Conservation (phyloP, 1,284 basidiomycete genomes). For the Pyrrhoderma noxium region DNA sequence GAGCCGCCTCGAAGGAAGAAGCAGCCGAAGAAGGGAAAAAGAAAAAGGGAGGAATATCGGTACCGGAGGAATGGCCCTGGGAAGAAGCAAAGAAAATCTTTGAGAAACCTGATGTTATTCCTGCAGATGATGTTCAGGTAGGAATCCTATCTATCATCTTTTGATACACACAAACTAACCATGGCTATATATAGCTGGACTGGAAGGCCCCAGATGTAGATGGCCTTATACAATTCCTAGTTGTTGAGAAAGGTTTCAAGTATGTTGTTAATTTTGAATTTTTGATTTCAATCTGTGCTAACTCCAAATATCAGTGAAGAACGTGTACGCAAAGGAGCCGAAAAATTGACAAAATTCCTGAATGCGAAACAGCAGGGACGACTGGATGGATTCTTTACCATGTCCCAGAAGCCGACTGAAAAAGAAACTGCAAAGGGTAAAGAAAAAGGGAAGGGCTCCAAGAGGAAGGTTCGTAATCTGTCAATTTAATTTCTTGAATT, state of each 20-base stretch:
- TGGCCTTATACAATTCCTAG: slow-evolving; percentile 91
- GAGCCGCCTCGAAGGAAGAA: slow-evolving; percentile 49
- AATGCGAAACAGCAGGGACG: slow-evolving; percentile 94
- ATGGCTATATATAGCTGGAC: slow-evolving; percentile 54
- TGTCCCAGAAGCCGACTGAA: slow-evolving; percentile 47
- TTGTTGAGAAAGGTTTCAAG: slow-evolving; percentile 97
- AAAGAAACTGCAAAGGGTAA: slow-evolving; percentile 30
- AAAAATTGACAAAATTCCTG: slow-evolving; percentile 84
- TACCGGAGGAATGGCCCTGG: slow-evolving; percentile 97
- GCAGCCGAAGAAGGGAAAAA: slow-evolving; percentile 40
- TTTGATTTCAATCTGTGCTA: background rate
- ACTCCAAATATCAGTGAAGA: slow-evolving; percentile 68
- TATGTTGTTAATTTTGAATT: slow-evolving; percentile 34
- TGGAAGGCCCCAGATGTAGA: slow-evolving; percentile 95
- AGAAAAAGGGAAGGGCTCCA: slow-evolving; percentile 38
- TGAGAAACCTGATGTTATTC: slow-evolving; percentile 80
- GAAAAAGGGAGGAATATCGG: slow-evolving; percentile 60
- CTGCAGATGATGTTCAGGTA: slow-evolving; percentile 74
- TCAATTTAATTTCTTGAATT: background rate
- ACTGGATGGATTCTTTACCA: slow-evolving; percentile 90
- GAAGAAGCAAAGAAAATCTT: slow-evolving; percentile 91
- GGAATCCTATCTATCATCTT: slow-evolving; percentile 12
- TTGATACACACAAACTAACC: slow-evolving; percentile 7
- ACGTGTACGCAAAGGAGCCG: slow-evolving; percentile 90
- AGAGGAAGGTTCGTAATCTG: slow-evolving; percentile 54